Evolutionary conservation across 106 monocot genomes (phyloP).

Genomic region (Phalaenopsis equestris): DNA sequence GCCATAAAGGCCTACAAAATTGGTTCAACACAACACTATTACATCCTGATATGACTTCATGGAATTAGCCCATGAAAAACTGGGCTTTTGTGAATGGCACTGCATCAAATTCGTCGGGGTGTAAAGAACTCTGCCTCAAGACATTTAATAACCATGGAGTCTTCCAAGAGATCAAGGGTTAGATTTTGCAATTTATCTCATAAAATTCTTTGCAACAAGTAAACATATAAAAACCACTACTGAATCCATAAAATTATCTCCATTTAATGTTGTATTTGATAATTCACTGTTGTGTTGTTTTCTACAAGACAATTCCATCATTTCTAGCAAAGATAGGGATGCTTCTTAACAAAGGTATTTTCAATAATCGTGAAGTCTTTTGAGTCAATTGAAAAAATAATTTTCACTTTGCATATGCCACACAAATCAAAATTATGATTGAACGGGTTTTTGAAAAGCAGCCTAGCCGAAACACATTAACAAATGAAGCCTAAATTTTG

Average conservation of each 20-base stretch:
- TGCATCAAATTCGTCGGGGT: no score
- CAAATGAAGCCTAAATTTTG: background rate
- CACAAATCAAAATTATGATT: background rate
- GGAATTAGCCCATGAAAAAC: no score
- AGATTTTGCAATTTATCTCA: background rate
- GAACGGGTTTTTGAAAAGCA: background rate
- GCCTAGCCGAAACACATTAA: background rate
- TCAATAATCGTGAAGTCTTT: background rate
- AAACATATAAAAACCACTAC: background rate
- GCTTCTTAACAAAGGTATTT: background rate
- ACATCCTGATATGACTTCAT: no score
- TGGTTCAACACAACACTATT: no score
- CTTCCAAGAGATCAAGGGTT: no score
- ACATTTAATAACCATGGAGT: no score
- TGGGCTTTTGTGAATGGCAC: no score
- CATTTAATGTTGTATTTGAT: background rate
- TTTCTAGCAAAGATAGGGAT: background rate
- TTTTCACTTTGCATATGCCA: background rate
- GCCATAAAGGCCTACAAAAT: no score
- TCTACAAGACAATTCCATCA: background rate
- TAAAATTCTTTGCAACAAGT: background rate
- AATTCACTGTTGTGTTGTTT: background rate
- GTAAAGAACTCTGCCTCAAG: no score
- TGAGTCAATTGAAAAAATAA: background rate
- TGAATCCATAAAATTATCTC: background rate